Base-by-base conservation (phyloP, 208 protist species). In the Leishmania mexicana region DNA sequence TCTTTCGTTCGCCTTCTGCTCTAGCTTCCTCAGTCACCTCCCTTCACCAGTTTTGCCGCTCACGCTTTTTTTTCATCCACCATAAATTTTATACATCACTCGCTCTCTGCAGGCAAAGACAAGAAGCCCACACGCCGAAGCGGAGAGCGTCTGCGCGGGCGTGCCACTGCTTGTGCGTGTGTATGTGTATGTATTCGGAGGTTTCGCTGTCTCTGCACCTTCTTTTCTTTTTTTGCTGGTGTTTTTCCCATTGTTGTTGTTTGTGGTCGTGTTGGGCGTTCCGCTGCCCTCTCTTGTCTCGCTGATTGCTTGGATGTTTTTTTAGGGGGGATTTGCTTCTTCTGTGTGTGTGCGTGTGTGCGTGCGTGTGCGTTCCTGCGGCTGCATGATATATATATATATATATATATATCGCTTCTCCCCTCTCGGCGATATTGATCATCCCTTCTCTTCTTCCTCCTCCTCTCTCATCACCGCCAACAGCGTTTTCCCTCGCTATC, bases 321-420 rank as follows among this genome's bases (percentile, higher is more conserved):
- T 79, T 47, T n/a, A 47, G 38, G 11, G 53, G 51, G 47, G 70
- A n/a, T 15, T 81, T 35, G 64, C 57, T 68, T 19, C 79, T 60
- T 53, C 54, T 51, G 31, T 1, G 62, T 21, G 21, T 67, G n/a
- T 19, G 31, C 1, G 3, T 15, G 62, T 19, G 62, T 19, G 62
- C 6, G 28, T 42, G 35, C 47, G 6, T 17, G 15, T 17, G 49
- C 11, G 49, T 53, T 19, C 49, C 49, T 1, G 49, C 15, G 10
- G 49, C 35, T 21, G 49, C 49, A 53, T 53, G 1, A 19, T 0
- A 0, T 53, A 10, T 19, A 17, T 19, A 53, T 53, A 53, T 53
- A 53, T 53, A 53, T 53, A 53, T 53, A 53, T 53, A 62, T 31
- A 31, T 62, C 19, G 57, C 28, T 13, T 62, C 57, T 67, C 40